A percentile compares a stretch with the other conserved stretches of the same genome.
These are phyloP conservation scores for Monocercomonoides exilis DNA, from an alignment of 78 protist genomes.

Conservation along the genomic window DNA sequence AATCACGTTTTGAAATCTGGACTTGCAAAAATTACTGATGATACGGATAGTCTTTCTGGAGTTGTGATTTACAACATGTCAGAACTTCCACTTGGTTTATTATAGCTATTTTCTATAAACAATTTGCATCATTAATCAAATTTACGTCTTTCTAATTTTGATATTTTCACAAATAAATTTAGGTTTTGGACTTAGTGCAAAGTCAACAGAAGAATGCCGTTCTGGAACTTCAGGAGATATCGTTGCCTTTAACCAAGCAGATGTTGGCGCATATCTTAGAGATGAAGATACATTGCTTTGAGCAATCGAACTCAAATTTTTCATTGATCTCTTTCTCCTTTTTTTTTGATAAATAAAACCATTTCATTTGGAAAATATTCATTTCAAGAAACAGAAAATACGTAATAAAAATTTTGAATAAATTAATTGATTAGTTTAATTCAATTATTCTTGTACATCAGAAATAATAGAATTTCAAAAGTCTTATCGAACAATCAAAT, in stretches of 20 bases:
- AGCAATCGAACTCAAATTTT: too few species aligned
- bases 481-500: too few species aligned
- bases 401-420: too few species aligned
- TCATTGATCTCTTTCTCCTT: too few species aligned
- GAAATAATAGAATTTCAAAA: too few species aligned
- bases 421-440: too few species aligned
- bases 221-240: conserved; percentile 68
- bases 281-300: conserved; percentile 58
- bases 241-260: conserved; percentile 81
- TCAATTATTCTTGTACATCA: too few species aligned
- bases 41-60: conserved; percentile 79
- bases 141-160: neutral
- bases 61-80: conserved; percentile 87
- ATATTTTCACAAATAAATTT: neutral
- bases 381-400: too few species aligned
- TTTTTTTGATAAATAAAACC: too few species aligned
- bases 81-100: conserved; percentile 78
- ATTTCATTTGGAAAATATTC: too few species aligned
- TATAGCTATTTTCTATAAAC: neutral
- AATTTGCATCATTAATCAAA: neutral
- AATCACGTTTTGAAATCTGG: conserved; percentile 93
- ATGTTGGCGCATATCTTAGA: conserved; percentile 94
- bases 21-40: conserved; percentile 93
- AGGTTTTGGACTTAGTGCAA: conserved; percentile 43
- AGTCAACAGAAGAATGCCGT: conserved; percentile 43